phyloP scores from a whole-genome alignment of 805 yeast genomes.

The Suhomyces prunicola region DNA sequence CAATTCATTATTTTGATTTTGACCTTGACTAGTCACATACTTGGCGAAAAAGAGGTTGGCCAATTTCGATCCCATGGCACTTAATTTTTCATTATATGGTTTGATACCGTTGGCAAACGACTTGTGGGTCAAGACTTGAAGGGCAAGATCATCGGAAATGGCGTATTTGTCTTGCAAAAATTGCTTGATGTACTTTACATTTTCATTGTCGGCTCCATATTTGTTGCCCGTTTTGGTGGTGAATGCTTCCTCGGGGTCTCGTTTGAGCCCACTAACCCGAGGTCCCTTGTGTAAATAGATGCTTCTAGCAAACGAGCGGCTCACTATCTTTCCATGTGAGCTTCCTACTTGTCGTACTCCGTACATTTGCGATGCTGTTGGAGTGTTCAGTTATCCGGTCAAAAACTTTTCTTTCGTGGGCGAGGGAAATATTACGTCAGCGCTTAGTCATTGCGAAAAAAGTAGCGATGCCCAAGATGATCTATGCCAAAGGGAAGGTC shows the following conservation, averaged over 20 bases:
- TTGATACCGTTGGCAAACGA: slow-evolving; percentile 88
- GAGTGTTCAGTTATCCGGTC: neutral
- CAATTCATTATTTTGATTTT: slow-evolving; percentile 19
- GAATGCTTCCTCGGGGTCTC: slow-evolving; percentile 59
- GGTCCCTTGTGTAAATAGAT: slow-evolving; percentile 47
- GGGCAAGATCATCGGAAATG: slow-evolving; percentile 57
- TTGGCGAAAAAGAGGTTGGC: slow-evolving; percentile 50
- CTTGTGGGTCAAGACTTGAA: slow-evolving; percentile 89
- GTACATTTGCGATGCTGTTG: slow-evolving; percentile 1
- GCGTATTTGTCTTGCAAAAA: slow-evolving; percentile 48
- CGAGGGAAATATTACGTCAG: neutral
- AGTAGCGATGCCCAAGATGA: slow-evolving; percentile 1
- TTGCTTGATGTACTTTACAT: slow-evolving; percentile 46
- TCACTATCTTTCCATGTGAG: slow-evolving; percentile 3
- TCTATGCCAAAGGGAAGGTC: neutral
- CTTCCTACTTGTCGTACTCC: slow-evolving; percentile 12
- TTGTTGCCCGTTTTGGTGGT: slow-evolving; percentile 31
- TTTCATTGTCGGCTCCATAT: slow-evolving; percentile 52
- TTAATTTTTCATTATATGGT: slow-evolving; percentile 85
- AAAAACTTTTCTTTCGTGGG: slow-evolving; percentile 2
- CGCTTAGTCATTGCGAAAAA: slow-evolving; percentile 4
- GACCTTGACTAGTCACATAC: slow-evolving; percentile 31
- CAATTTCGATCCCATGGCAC: slow-evolving; percentile 66
- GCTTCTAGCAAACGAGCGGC: slow-evolving; percentile 16
- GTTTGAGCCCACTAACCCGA: slow-evolving; percentile 67